Base-by-base conservation (phyloP, 345 rosid genomes). In the Eucalyptus curtisii region DNA sequence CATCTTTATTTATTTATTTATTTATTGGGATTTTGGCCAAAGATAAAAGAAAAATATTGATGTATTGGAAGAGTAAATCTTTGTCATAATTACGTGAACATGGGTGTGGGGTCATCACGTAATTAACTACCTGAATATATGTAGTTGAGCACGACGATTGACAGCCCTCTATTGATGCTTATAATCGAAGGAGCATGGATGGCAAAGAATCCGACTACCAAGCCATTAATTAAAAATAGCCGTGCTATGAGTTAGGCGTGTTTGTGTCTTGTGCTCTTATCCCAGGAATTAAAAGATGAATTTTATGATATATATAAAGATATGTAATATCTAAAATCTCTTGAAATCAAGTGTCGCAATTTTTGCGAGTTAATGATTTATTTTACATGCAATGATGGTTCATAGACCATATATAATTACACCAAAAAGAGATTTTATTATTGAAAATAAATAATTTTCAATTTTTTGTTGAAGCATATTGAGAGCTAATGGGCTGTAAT, bases 191-290 rank as follows among this genome's bases (percentile, higher is more conserved):
- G 37, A 14, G 10, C 2, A n/a, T 4, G 17, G 19, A 14, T 7
- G 5, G 8, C 31, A 15, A 4, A 30, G 17, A 64, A 30, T 7
- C 2, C 2, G 0, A 64, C 37, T n/a, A 3, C 3, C 7, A 64
- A 64, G 37, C 2, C 9, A 64, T 13, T 19, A 61, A n/a, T 30
- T 13, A 13, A 6, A 61, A 64, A 64, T 13, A n/a, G 19, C 0
- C 1, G 0, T n/a, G 19, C 8, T 64, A 8, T 2, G 20, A n/a
- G 37, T 30, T 30, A 14, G 10, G 37, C 0, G 1, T n/a, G 8
- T 64, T 13, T 7, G 10, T n/a, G 37, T n/a, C 76, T 64, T 1
- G 0, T n/a, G 1, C 76, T 15, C 5, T 8, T 64, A n/a, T 14
- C 5, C 0, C 0, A 0, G 4, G 1, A 24, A 57, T 59, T 25